These are phyloP conservation scores for Cadophora sp. DNA, from an alignment of 2,329 filamentous ascomycete genomes.

Conservation along the genomic window DNA sequence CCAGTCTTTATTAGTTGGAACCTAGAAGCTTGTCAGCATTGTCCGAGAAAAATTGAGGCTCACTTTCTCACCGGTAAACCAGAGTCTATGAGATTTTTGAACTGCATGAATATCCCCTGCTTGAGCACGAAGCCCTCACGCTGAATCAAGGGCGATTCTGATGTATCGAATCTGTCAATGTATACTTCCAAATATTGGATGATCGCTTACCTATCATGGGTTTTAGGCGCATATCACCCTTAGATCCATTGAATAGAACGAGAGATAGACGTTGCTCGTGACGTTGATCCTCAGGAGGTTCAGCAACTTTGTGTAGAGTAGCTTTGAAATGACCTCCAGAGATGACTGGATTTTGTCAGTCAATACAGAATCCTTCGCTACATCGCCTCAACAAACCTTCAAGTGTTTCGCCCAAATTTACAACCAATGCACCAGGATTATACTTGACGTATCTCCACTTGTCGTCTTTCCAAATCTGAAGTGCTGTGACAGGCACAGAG, in stretches of 20 bases:
- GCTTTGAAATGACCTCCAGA: conserved; percentile 56
- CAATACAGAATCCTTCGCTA: too few species aligned
- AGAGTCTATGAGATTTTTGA: conserved; percentile 50
- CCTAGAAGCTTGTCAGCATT: neutral
- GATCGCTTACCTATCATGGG: conserved; percentile 44
- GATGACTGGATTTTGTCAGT: conserved; percentile 46
- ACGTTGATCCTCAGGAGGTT: conserved; percentile 51
- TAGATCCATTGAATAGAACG: conserved; percentile 54
- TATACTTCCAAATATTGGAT: too few species aligned
- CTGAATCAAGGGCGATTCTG: conserved; percentile 49
- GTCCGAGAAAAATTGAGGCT: neutral
- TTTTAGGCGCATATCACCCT: conserved; percentile 52
- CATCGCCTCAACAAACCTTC: conserved; percentile 24
- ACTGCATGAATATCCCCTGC: conserved; percentile 55
- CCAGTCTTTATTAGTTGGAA: conserved; percentile 47
- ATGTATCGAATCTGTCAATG: conserved; percentile 7
- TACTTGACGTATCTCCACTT: conserved; percentile 55
- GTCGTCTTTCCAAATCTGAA: conserved; percentile 55
- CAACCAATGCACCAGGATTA: conserved; percentile 53
- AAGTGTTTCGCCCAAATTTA: conserved; percentile 54
- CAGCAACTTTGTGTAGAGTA: conserved; percentile 52
- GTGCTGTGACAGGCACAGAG: conserved; percentile 54
- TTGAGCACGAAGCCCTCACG: conserved; percentile 52
- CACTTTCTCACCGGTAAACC: conserved; percentile 44
- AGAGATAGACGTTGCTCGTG: conserved; percentile 51